Conservation (phyloP, 495 filamentous ascomycete species). For the Xylaria flabelliformis region DNA sequence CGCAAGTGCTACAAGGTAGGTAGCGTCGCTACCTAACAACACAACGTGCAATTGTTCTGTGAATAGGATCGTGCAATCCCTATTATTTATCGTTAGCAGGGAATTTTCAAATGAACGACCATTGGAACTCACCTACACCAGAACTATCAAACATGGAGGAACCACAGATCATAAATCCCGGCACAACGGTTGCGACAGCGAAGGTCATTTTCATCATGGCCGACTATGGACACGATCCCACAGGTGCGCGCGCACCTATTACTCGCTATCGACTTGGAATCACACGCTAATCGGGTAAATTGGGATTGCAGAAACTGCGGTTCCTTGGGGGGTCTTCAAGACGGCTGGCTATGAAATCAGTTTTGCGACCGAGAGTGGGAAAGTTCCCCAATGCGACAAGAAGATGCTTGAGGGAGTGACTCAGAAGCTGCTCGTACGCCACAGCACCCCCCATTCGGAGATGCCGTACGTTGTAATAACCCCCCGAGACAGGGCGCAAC, state of each 20-base stretch:
- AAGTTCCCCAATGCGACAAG: conserved; percentile 55
- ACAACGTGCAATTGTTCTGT: neutral
- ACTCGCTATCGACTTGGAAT: neutral
- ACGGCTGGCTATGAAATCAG: conserved; percentile 56
- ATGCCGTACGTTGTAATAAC: conserved; percentile 21
- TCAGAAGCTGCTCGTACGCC: conserved; percentile 57
- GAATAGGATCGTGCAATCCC: neutral
- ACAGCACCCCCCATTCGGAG: conserved; percentile 10
- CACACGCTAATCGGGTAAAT: neutral
- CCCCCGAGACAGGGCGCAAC: conserved; percentile 52
- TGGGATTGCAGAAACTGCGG: conserved; percentile 52
- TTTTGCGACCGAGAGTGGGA: conserved; percentile 60
- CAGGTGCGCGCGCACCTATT: conserved; percentile 43
- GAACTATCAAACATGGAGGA: conserved; percentile 31
- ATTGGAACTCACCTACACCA: neutral
- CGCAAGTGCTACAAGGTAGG: neutral
- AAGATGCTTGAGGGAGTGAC: conserved; percentile 60
- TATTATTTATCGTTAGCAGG: neutral
- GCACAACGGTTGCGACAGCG: conserved; percentile 21
- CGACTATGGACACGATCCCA: conserved; percentile 64
- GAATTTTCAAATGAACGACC: neutral
- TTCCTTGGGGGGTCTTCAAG: conserved; percentile 60
- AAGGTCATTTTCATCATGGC: conserved; percentile 58
- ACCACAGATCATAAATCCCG: conserved; percentile 32
- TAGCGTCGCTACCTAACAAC: neutral